Percentiles rank a stretch among this genome's conserved stretches.
Conservation (phyloP, 148 eudicot species). For the Heliamphora exappendiculata region DNA sequence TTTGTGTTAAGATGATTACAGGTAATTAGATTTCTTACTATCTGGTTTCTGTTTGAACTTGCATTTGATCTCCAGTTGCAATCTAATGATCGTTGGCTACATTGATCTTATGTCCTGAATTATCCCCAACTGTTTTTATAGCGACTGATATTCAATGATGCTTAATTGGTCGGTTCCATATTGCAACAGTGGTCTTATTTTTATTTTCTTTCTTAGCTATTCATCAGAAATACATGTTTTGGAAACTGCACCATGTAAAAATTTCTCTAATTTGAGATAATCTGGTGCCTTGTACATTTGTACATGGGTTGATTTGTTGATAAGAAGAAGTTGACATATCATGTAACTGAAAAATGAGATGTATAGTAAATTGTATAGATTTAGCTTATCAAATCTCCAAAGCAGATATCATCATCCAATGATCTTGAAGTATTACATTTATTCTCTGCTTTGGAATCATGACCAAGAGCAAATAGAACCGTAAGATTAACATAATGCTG, state of each 20-base stretch:
- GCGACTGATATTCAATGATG: neutral
- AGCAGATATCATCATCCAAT: constrained; percentile 1
- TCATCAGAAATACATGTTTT: neutral
- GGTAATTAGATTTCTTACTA: constrained; percentile 9
- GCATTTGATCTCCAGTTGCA: neutral
- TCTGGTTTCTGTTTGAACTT: neutral
- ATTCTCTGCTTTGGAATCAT: neutral
- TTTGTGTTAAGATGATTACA: constrained; percentile 44
- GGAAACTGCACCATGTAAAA: neutral
- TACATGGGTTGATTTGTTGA: neutral
- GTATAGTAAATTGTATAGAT: neutral
- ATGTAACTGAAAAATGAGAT: neutral
- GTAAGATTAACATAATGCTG: neutral
- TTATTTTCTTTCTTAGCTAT: no score
- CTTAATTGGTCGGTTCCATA: neutral
- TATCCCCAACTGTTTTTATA: neutral
- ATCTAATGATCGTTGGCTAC: neutral
- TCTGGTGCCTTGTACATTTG: neutral
- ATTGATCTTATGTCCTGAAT: neutral
- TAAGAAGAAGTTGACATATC: neutral
- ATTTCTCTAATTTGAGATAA: neutral
- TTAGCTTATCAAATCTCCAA: neutral
- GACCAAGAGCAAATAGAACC: neutral
- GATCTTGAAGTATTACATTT: neutral
- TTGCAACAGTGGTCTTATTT: neutral